Conservation (phyloP, 2,329 filamentous ascomycete species). For the Aspergillus aculeatus region DNA sequence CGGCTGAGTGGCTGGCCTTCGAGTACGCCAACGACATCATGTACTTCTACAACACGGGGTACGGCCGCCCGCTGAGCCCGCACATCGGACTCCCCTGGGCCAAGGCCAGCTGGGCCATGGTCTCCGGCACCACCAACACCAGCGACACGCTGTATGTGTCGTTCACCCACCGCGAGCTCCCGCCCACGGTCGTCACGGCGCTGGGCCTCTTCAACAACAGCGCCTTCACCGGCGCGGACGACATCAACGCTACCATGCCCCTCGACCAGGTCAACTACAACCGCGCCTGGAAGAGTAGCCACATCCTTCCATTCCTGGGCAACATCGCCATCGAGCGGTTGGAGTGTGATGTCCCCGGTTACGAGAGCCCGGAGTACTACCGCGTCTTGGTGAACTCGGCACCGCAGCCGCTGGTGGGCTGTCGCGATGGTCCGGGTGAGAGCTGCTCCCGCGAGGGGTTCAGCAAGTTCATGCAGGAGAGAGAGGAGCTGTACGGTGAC, state of each 20-base stretch:
- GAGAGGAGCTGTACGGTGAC: slow-evolving; percentile 32
- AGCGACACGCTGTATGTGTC: slow-evolving; percentile 55
- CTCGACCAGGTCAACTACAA: slow-evolving; percentile 61
- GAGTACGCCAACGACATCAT: slow-evolving; percentile 65
- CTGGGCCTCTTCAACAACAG: slow-evolving; percentile 71
- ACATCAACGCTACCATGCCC: slow-evolving; percentile 65
- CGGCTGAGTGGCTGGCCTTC: slow-evolving; percentile 65
- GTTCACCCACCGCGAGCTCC: slow-evolving; percentile 69
- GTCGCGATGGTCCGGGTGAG: slow-evolving; percentile 51
- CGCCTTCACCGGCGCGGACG: slow-evolving; percentile 51
- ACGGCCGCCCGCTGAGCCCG: slow-evolving; percentile 59
- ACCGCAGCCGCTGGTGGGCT: slow-evolving; percentile 50
- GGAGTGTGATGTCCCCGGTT: slow-evolving; percentile 61
- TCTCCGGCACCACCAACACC: slow-evolving; percentile 37
- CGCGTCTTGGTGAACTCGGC: slow-evolving; percentile 53
- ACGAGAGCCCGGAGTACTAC: slow-evolving; percentile 53
- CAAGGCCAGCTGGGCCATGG: slow-evolving; percentile 57
- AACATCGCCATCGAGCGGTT: slow-evolving; percentile 67
- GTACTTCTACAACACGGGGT: slow-evolving; percentile 66
- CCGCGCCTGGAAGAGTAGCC: slow-evolving; percentile 63
- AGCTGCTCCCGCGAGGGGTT: slow-evolving; percentile 50
- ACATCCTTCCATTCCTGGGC: slow-evolving; percentile 63
- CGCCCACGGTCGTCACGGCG: slow-evolving; percentile 65
- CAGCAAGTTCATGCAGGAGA: slow-evolving; percentile 41
- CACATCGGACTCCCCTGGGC: slow-evolving; percentile 66